These are phyloP conservation scores for Fomitopsis pinicola DNA, from an alignment of 1,284 basidiomycete species.

Conservation along the genomic window DNA sequence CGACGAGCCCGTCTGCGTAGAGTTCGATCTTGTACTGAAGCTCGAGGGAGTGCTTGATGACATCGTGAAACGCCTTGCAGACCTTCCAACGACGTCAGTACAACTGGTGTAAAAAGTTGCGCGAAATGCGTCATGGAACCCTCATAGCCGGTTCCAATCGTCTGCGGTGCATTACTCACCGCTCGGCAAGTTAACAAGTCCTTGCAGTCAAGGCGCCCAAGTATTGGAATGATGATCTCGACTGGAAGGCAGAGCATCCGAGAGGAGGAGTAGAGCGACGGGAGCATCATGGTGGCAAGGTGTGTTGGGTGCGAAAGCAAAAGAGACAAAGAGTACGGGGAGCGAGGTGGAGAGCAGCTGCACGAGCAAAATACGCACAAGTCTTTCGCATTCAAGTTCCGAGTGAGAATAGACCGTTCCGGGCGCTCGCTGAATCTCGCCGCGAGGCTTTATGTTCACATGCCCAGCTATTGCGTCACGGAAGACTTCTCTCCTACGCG, in stretches of 20 bases:
- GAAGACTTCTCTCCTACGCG: not conserved
- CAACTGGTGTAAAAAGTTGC: no score
- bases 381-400: not conserved
- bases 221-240: constrained; percentile 24
- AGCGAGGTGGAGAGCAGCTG: not conserved
- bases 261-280: not conserved
- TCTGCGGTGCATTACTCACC: constrained; percentile 13
- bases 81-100: constrained; percentile 30
- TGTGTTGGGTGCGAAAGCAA: not conserved
- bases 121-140: no score
- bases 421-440: not conserved
- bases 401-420: not conserved
- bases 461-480: not conserved
- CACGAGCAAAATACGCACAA: not conserved
- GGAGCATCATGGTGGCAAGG: not conserved
- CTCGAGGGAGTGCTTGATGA: constrained; percentile 33
- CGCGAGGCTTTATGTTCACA: not conserved
- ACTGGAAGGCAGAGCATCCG: constrained; percentile 15
- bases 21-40: constrained; percentile 50
- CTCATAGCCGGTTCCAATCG: not conserved
- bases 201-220: constrained; percentile 18
- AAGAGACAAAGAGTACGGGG: not conserved
- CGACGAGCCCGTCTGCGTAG: constrained; percentile 38
- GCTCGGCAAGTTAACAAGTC: constrained; percentile 18
- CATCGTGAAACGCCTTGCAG: constrained; percentile 31